Evolutionary conservation across 2,329 filamentous ascomycete genomes (phyloP), one percentile per base, ranked within the genome.

Genomic region (Pochonia chlamydosporia): DNA sequence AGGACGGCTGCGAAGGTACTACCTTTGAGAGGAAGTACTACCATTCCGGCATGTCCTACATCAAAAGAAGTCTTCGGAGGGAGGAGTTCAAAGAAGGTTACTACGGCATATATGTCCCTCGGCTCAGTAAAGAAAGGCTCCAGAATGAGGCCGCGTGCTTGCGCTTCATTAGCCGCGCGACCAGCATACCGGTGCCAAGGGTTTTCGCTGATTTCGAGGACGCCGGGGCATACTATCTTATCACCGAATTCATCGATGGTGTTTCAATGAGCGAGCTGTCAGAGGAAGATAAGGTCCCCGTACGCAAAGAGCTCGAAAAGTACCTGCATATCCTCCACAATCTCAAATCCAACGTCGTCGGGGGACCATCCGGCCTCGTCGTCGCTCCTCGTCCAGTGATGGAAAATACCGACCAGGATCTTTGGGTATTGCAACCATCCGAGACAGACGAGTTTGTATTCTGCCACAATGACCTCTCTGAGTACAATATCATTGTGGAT

Each of bases 291-390:
- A 42, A 48, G 21, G 23, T 26, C 16, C 39, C 52, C 6, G 52
- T 65, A n/a, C 41, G 43, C 5, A 21, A 54, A 23, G 62, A 66
- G 51, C 54, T 64, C 16, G 45, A 59, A 46, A 25, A 25, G 13
- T 52, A 65, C 35, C 40, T 57, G 0, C 51, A 47, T n/a, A 59
- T 47, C 37, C 56, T 66, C 24, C 54, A 57, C 26, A 48, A 52
- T 5, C 45, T 66, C n/a, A 54, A 44, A 25, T 66, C 63, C 9
- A 44, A 52, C 30, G 46, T 47, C 4, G 48, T 61, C 35, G 61
- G 61, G 9, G 62, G 60, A 20, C 62, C 62, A n/a, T 56, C 57
- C 13, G 62, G 60, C 3, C 56, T 61, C 40, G 54, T 63, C 11
- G 54, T 64, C n/a, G 59, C 59, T 9, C 61, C 63, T 1, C 57